Base-by-base conservation (phyloP, 1,139 yeast genomes). In the Nakaseomyces glabratus region DNA sequence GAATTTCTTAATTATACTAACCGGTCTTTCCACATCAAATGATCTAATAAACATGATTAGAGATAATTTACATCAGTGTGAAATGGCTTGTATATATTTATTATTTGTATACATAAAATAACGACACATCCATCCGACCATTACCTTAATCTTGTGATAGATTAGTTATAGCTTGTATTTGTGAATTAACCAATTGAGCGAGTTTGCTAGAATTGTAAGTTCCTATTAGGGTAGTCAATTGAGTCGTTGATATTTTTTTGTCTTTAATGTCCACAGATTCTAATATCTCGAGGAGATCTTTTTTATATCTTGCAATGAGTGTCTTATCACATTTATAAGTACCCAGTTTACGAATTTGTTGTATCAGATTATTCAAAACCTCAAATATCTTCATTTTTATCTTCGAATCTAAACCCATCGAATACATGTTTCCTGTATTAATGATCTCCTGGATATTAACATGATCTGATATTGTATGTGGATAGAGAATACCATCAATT, bases 341-440 rank as follows among this genome's bases (percentile, higher is more conserved):
- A 7, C 12, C 12, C 30, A 26, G n/a, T 10, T 26, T 26, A n/a
- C 18, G 21, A n/a, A 26, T 26, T 21, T 26, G 30, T 11, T 17
- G 17, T 17, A 26, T 26, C 4, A 26, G 10, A 3, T 13, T 20
- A 7, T n/a, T 26, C 8, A 26, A 10, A 4, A 26, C 15, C 30
- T 26, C 30, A n/a, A 17, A 18, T 11, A 26, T 9, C 8, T 17
- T 15, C 9, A 26, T 26, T 11, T 26, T 26, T 3, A 10, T 4
- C 11, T 13, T 20, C 4, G 30, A 17, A 18, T 18, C 15, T 17
- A 26, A 4, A 11, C 30, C 30, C 30, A 26, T 26, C 7, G 30
- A 17, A 15, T 26, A 26, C 4, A 26, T 6, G 11, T 17, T 26
- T 11, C 30, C 30, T 4, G 16, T 26, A 7, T 18, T 26, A 10